Percentiles rank a stretch among this genome's conserved stretches.
phyloP scores from a whole-genome alignment of 176 grass and related monocot species.

The Bolboschoenus planiculmis region DNA sequence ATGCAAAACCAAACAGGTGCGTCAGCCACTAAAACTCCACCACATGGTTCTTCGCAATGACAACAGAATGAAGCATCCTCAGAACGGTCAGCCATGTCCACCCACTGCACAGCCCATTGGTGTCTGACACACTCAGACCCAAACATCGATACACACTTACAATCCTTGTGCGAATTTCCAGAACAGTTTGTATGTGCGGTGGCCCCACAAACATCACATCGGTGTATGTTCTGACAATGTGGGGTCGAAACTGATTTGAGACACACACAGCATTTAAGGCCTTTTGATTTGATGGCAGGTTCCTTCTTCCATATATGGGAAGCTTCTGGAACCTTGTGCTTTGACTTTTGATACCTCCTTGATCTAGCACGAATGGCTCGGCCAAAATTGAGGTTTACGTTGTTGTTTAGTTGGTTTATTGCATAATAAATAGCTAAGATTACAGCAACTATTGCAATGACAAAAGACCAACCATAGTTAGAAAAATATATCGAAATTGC shows the following conservation, averaged over 20 bases:
- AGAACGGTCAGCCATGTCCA: constrained; percentile 41
- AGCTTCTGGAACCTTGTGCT: constrained; percentile 48
- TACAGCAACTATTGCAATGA: constrained; percentile 19
- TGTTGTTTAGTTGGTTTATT: constrained; percentile 59
- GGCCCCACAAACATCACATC: constrained; percentile 69
- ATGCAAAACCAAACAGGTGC: constrained; percentile 79
- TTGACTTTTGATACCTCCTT: constrained; percentile 61
- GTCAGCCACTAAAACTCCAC: constrained; percentile 48
- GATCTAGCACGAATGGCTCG: constrained; percentile 58
- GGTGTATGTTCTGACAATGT: constrained; percentile 35
- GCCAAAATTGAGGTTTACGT: constrained; percentile 59
- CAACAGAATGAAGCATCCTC: constrained; percentile 73
- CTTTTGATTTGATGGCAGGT: constrained; percentile 34
- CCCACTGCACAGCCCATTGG: constrained; percentile 82
- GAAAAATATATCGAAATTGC: constrained; percentile 24
- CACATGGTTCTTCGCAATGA: constrained; percentile 80
- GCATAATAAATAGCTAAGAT: constrained; percentile 43
- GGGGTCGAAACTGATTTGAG: constrained; percentile 53
- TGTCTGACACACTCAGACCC: constrained; percentile 61
- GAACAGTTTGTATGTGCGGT: constrained; percentile 63
- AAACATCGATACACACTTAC: constrained; percentile 78
- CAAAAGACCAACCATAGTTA: constrained; percentile 38
- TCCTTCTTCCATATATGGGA: constrained; percentile 71
- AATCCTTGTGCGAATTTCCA: constrained; percentile 67
- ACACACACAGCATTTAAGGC: constrained; percentile 76